Conservation (phyloP, 495 filamentous ascomycete species). For the Trichoderma gamsii region DNA sequence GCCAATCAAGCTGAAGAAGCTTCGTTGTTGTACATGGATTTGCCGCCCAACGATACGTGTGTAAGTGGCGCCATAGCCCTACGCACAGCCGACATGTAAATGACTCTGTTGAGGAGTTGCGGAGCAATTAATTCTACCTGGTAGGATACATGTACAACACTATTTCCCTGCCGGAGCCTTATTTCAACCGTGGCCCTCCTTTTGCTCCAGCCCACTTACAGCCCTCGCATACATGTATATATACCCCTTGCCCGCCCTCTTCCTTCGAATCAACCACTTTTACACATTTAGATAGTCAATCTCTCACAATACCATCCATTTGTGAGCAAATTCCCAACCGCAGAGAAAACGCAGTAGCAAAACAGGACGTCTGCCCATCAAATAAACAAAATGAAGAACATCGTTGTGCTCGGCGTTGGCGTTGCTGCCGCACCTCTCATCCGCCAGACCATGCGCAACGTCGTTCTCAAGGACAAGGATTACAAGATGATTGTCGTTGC, state of each 20-base stretch:
- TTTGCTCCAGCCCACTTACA: neutral
- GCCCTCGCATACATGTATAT: neutral
- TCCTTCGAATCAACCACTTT: no score
- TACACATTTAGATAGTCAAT: no score
- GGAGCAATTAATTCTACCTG: neutral
- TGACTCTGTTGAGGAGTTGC: neutral
- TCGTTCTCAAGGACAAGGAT: constrained; percentile 28
- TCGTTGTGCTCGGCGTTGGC: constrained; percentile 63
- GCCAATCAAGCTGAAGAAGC: no score
- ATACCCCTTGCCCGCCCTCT: neutral
- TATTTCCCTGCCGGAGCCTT: neutral
- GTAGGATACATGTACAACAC: neutral
- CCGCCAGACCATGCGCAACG: constrained; percentile 52
- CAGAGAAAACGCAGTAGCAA: neutral
- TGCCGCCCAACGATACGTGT: neutral
- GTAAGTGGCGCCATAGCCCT: neutral
- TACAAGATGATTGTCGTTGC: constrained; percentile 51
- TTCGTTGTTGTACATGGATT: no score
- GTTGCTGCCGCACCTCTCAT: constrained; percentile 53
- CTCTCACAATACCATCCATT: neutral
- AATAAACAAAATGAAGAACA: constrained; percentile 17
- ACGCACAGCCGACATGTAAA: neutral
- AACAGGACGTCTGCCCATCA: no score
- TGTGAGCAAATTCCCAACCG: neutral
- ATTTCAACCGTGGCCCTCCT: neutral